Evolutionary conservation across 352 stramenopile species (phyloP), one percentile per base, ranked within the genome.

Genomic region (Pythium rhizo-oryzae): DNA sequence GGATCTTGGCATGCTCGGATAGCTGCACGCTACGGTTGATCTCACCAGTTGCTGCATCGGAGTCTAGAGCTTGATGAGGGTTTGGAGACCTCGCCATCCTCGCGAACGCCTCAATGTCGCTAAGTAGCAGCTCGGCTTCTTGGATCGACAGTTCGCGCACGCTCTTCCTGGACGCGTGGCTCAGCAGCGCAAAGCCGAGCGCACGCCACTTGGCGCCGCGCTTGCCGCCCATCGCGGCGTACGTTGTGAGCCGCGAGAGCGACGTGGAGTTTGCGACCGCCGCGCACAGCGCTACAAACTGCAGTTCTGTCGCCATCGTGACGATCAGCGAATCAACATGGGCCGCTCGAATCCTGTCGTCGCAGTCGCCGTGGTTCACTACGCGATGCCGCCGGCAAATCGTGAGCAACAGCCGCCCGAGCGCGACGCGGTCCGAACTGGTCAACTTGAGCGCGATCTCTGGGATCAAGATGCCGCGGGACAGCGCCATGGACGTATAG

Each of bases 121-220:
- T 55, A 1, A 46, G 15, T 1, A 61, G 25, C 13, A 67, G 9
- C 8, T 25, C 16, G 23, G 54, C 52, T 28, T 67, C 61, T 13
- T 67, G 50, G 11, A 67, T 60, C 19, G 59, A 55, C 9, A 67
- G 41, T 28, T 67, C 51, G 25, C 13, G n/a, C 11, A 67, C 25
- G 19, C 49, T 47, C 25, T 51, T 56, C 1, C 39, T 41, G 1
- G 61, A 67, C 6, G 46, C 54, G 4, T 41, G 52, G 33, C 61
- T 67, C 11, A 55, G 51, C 16, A 67, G 37, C 19, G 61, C 51
- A 24, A 67, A 61, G 2, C 51, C 51, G 18, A 67, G 60, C 50
- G 37, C 43, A 16, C 16, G 12, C 61, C 61, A 67, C 21, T 67
- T 67, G 9, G 15, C 19, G 3, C 37, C 37, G 39, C 39, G 21